These are phyloP conservation scores for Quercus agrifolia DNA, from an alignment of 306 rosid species.

Conservation along the genomic window DNA sequence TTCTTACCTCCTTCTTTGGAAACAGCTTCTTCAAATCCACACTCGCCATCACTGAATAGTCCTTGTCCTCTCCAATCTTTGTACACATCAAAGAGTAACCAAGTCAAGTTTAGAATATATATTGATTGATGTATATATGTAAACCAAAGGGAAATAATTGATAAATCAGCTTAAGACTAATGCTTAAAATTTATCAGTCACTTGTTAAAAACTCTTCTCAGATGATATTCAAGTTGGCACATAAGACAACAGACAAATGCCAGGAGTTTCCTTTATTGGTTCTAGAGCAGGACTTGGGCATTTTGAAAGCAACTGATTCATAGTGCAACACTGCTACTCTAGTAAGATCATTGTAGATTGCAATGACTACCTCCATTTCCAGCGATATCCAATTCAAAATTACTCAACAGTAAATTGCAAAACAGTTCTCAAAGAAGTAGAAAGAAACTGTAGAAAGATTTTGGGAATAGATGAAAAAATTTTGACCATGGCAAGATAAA, in stretches of 20 bases:
- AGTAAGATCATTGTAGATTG: not conserved
- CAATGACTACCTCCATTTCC: not conserved
- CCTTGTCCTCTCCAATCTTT: constrained; percentile 79
- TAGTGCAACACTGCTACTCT: not conserved
- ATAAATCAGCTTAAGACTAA: not conserved
- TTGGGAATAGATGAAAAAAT: not conserved
- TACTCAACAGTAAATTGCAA: not conserved
- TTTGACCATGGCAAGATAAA: not conserved
- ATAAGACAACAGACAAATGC: not conserved
- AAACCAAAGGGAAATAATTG: not conserved
- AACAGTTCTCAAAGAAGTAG: not conserved
- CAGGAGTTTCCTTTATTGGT: not conserved
- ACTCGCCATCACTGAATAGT: constrained; percentile 52
- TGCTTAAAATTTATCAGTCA: not conserved
- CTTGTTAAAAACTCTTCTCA: constrained; percentile 2
- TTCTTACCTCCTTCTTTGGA: constrained; percentile 65
- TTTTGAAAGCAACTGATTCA: not conserved
- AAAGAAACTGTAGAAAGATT: not conserved
- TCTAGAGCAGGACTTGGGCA: not conserved
- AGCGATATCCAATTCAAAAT: not conserved
- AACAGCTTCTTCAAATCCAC: constrained; percentile 76
- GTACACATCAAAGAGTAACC: constrained; percentile 30
- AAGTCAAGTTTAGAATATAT: constrained; percentile 10
- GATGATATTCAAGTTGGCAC: not conserved
- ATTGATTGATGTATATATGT: not conserved